phyloP scores from a whole-genome alignment of 202 grass and related monocot genomes.

The Setaria italica region DNA sequence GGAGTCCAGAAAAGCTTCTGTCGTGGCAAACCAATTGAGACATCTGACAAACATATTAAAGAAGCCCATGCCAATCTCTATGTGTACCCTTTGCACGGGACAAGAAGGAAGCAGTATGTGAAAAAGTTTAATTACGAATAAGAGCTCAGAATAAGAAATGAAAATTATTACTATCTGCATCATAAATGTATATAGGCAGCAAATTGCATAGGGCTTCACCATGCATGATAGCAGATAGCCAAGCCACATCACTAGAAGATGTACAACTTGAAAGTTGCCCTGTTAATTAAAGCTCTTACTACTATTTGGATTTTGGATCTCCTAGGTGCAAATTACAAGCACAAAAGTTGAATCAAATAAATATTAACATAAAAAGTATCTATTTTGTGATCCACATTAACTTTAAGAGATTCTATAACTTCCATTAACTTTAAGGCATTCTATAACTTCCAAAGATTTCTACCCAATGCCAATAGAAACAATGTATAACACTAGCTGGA shows the following conservation, averaged over 20 bases:
- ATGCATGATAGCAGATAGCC: neutral
- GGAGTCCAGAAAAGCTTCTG: neutral
- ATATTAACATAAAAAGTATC: neutral
- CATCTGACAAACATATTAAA: neutral
- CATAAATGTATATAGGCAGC: neutral
- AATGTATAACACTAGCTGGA: neutral
- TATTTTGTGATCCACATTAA: neutral
- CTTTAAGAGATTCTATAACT: too few relatives aligned
- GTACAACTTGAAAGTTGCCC: neutral
- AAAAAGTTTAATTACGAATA: constrained; percentile 1
- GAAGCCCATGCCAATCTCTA: neutral
- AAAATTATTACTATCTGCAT: neutral
- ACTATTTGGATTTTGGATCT: neutral
- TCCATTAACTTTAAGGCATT: neutral
- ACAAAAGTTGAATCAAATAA: neutral
- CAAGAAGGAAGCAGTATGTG: neutral
- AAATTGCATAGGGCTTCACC: neutral
- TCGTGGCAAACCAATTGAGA: neutral
- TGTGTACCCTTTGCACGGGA: neutral
- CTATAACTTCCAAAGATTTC: neutral
- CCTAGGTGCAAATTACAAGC: neutral
- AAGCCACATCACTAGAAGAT: neutral
- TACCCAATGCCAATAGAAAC: neutral
- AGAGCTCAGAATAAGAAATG: neutral
- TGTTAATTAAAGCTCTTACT: neutral